A percentile compares a stretch with the other conserved stretches of the same genome.
Evolutionary conservation across 176 grass and related monocot genomes (phyloP).

Genomic region (Avena atlantica): DNA sequence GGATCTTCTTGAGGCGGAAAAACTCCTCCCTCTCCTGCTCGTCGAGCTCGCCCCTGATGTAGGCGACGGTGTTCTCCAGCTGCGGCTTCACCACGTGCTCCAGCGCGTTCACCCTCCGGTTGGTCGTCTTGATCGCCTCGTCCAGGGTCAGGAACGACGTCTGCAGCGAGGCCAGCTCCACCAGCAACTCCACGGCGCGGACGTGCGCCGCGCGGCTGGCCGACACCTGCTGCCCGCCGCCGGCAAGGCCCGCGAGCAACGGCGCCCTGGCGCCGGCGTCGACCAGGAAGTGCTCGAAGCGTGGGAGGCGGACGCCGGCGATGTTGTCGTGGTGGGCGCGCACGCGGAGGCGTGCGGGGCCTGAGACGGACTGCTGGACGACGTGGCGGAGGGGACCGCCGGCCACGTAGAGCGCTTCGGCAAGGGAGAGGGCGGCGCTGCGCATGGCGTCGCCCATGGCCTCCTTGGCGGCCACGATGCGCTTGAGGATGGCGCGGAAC

Average conservation of each 20-base stretch:
- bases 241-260: slow-evolving; percentile 68
- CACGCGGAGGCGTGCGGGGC: slow-evolving; percentile 61
- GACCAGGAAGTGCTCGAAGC: slow-evolving; percentile 65
- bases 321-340: slow-evolving; percentile 74
- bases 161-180: slow-evolving; percentile 88
- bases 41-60: slow-evolving; percentile 77
- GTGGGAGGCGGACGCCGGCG: slow-evolving; percentile 72
- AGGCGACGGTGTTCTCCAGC: slow-evolving; percentile 79
- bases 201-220: slow-evolving; percentile 63
- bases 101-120: slow-evolving; percentile 75
- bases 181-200: slow-evolving; percentile 65
- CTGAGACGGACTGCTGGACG: slow-evolving; percentile 64
- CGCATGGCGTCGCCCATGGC: slow-evolving; percentile 83
- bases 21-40: slow-evolving; percentile 92
- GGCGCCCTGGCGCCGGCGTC: neutral
- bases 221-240: slow-evolving; percentile 75
- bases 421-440: slow-evolving; percentile 69
- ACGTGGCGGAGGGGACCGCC: slow-evolving; percentile 60
- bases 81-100: slow-evolving; percentile 79
- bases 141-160: slow-evolving; percentile 88
- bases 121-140: slow-evolving; percentile 83
- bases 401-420: slow-evolving; percentile 73
- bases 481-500: slow-evolving; percentile 75
- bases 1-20: slow-evolving; percentile 90
- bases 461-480: slow-evolving; percentile 76